Base-by-base conservation (phyloP, 208 protist species). In the Acanthamoeba culbertsoni region DNA sequence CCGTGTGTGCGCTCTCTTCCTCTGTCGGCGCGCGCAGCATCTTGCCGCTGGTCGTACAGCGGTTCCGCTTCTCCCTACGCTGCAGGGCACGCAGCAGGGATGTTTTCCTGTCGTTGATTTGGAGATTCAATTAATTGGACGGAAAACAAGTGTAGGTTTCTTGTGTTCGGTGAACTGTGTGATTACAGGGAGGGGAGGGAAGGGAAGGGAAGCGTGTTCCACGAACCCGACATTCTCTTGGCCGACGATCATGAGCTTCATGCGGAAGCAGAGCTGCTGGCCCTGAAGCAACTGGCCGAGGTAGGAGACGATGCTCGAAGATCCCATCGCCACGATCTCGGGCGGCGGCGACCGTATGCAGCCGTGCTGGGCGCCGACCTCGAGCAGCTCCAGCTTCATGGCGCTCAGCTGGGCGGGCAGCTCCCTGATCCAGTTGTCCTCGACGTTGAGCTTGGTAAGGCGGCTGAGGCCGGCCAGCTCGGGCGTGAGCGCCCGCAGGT, bases 171-270 rank as follows among this genome's bases (percentile, higher is more conserved):
- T n/a, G n/a, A n/a, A n/a, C n/a, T n/a, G n/a, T n/a, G n/a, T n/a
- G n/a, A n/a, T n/a, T n/a, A n/a, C n/a, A n/a, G n/a, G n/a, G n/a
- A n/a, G n/a, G n/a, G n/a, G n/a, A n/a, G n/a, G n/a, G n/a, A n/a
- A n/a, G n/a, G n/a, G n/a, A n/a, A n/a, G n/a, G n/a, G n/a, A n/a
- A n/a, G n/a, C n/a, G n/a, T n/a, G n/a, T n/a, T n/a, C n/a, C 1
- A 28, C 37, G 26, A 40, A 68, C 51, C 79, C 79, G 10, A 89
- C 79, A 35, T 89, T 89, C 51, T 89, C 79, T 33, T 89, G 79
- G 6, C 79, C 79, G 5, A 89, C 79, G 14, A 89, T 46, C 79
- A 89, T 89, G 20, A 89, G 18, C 53, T 89, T 89, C 79, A 89
- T 89, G 33, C 79, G 79, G 51, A 42, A 65, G 28, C 79, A 89